Evolutionary conservation across 164 flowering plant species (phyloP), one percentile per base, ranked within the genome.

Genomic region (Paratinospora sagittata): DNA sequence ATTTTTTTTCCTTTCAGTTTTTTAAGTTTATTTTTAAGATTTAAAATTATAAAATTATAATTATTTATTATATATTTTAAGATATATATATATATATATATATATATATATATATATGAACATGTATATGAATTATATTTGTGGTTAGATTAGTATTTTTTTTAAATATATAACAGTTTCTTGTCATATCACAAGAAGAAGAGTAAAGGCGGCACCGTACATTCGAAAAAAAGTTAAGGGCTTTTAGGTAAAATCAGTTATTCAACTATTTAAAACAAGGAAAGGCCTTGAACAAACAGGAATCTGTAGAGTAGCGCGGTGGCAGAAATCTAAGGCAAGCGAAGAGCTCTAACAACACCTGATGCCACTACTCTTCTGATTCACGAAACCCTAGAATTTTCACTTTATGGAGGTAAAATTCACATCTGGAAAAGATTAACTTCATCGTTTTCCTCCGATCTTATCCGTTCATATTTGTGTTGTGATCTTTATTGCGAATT

Each of bases 291-390:
- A 66, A 43, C 34, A 23, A 10, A n/a, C 8, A 64, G n/a, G n/a
- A n/a, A n/a, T n/a, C n/a, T n/a, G n/a, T n/a, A 11, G 49, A 11
- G 23, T 27, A 24, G 47, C 2, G 19, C 60, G 21, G 73, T 41
- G 23, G 41, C 73, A 63, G 67, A 27, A 71, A 71, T 71, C 58
- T 63, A 71, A 68, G 74, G 68, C 74, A 47, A 64, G 10, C 62
- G 62, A 33, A 63, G 64, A 69, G 63, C 39, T 19, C 55, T 16
- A 34, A n/a, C n/a, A n/a, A n/a, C n/a, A n/a, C n/a, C n/a, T n/a
- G n/a, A 70, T 13, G 43, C 45, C 30, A 61, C 37, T 41, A 45
- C 12, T 64, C 27, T n/a, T n/a, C n/a, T n/a, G n/a, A n/a, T n/a
- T n/a, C n/a, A n/a, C n/a, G n/a, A n/a, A n/a, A 26, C 71, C 63